A percentile compares a stretch with the other conserved stretches of the same genome.
Conservation (phyloP, 2,329 filamentous ascomycete species). For the Neopestalotiopsis sp. region DNA sequence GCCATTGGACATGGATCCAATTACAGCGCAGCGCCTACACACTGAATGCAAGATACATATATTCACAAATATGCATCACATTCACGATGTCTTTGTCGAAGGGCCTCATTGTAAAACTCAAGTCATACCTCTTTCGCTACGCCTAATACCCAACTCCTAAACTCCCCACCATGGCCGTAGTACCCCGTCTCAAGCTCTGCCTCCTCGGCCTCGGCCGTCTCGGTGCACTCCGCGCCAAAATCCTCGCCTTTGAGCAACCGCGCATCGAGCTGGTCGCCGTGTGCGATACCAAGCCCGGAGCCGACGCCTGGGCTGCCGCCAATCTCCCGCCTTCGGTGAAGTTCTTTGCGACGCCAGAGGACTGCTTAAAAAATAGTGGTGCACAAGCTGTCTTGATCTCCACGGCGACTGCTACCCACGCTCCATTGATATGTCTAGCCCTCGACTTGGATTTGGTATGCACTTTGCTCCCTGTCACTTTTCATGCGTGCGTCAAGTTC, state of each 20-base stretch:
- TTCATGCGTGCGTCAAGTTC: no score
- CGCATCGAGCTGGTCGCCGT: constrained; percentile 10
- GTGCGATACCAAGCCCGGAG: constrained; percentile 12
- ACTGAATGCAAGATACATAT: not conserved
- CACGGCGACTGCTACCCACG: constrained; percentile 1
- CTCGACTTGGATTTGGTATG: constrained; percentile 16
- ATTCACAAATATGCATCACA: not conserved
- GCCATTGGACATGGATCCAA: not conserved
- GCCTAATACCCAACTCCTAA: not conserved
- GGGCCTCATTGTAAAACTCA: no score
- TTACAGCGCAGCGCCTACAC: not conserved
- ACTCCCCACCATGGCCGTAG: not conserved
- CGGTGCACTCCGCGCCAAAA: constrained; percentile 13
- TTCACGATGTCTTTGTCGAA: not conserved
- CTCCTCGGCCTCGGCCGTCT: constrained; percentile 12
- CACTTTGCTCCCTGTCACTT: no score
- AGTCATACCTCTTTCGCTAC: not conserved
- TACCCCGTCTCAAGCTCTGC: constrained; percentile 13
- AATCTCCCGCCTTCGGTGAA: not conserved
- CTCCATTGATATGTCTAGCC: constrained; percentile 7
- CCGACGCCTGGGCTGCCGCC: not conserved
- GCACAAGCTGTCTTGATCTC: constrained; percentile 14
- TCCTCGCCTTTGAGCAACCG: constrained; percentile 14
- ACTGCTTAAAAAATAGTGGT: constrained; percentile 5
- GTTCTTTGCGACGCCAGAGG: constrained; percentile 11